Evolutionary conservation across 345 rosid genomes (phyloP), one percentile per base, ranked within the genome.

Genomic region (Aquilaria malaccensis): DNA sequence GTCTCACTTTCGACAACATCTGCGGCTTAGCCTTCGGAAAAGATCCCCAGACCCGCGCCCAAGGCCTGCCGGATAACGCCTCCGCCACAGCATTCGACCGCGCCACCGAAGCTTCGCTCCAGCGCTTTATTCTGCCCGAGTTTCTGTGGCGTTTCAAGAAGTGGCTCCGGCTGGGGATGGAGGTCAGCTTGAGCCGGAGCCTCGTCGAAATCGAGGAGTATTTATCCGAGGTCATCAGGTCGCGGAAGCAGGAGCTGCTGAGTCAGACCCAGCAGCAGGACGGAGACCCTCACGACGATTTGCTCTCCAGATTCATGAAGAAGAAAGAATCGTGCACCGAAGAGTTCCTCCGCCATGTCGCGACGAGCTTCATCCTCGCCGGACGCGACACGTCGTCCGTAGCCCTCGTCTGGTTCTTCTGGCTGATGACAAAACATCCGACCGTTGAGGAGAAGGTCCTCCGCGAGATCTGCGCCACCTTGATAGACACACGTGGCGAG

Each of bases 341-440:
- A 70, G 63, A 76, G 2, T 78, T 80, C 61, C 91, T 93, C 52
- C 87, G 85, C 69, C 94, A 89, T 70, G 96, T 93, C 67, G 98
- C 97, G 11, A 89, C 87, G 47, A 93, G 85, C 60, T 93, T 93
- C 81, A 87, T 93, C 79, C 82, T 93, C 46, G 98, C 98, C 41
- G 98, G 98, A 33, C 89, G 98, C 13, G 97, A 93, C 86, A 93
- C 98, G 72, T 89, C 97, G 62, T 83, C 97, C 0, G 98, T 87
- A 2, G 97, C 98, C 13, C 61, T 93, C 30, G 67, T 86, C 82
- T 94, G 99, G 99, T 94, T 94, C 76, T 94, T 94, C 71, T 86
- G 95, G 92, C 50, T 88, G 63, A 61, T 88, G 61, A 80, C 68
- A 30, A 83, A 85, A 46, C 77, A 90, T 49, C 87, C 95, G 0